Conservation (phyloP, 345 rosid genomes). For the Anastatica hierochuntica region DNA sequence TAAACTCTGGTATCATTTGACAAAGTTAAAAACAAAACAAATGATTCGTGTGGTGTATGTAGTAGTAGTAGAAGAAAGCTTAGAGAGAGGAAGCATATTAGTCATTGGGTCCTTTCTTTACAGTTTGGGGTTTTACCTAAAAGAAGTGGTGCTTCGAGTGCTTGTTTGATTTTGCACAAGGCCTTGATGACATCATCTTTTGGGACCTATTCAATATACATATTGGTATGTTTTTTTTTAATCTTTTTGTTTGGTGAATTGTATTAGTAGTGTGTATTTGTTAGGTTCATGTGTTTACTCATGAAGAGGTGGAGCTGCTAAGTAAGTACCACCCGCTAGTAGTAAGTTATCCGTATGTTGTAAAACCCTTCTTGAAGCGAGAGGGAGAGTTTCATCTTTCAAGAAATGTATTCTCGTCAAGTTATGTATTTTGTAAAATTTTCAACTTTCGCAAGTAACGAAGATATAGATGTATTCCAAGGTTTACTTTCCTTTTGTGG, state of each 20-base stretch:
- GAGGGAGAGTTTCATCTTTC: slow-evolving; percentile 14
- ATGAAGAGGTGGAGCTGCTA: slow-evolving; percentile 32
- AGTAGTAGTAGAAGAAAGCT: too few relatives aligned
- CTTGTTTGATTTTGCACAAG: neutral
- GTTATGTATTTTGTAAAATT: slow-evolving; percentile 17
- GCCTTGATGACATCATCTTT: neutral
- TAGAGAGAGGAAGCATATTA: neutral
- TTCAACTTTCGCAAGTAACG: neutral
- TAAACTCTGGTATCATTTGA: too few relatives aligned
- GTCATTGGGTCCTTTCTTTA: neutral
- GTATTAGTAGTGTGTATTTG: too few relatives aligned
- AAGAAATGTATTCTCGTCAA: neutral
- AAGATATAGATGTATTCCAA: neutral
- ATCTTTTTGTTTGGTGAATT: neutral
- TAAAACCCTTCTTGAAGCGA: slow-evolving; percentile 14
- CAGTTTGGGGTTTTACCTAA: neutral
- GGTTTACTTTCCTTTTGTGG: too few relatives aligned
- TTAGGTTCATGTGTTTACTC: too few relatives aligned
- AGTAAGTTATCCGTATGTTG: neutral
- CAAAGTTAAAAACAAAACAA: too few relatives aligned
- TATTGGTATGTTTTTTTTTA: too few relatives aligned
- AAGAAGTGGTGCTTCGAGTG: neutral
- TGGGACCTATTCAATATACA: neutral
- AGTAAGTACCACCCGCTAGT: slow-evolving; percentile 30
- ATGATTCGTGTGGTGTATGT: too few relatives aligned